These are phyloP conservation scores for Penicillium paxilli DNA, from an alignment of 495 filamentous ascomycete species.

Conservation along the genomic window DNA sequence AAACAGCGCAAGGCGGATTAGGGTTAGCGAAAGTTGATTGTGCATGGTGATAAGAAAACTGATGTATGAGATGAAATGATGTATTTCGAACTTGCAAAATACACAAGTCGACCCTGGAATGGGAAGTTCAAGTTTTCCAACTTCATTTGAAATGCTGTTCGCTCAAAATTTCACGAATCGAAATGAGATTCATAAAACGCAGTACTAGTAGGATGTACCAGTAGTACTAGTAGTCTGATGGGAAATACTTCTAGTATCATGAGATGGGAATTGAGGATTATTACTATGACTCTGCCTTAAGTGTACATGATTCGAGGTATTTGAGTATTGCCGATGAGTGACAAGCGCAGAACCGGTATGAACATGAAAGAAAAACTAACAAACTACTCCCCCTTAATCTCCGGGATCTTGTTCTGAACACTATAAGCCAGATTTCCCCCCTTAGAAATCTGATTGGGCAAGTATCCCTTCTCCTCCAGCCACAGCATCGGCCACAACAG, in stretches of 20 bases:
- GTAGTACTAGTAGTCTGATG: no score
- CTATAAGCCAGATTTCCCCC: conserved; percentile 30
- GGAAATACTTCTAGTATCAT: no score
- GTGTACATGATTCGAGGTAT: background rate
- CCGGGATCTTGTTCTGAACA: conserved; percentile 23
- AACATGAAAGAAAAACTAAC: background rate
- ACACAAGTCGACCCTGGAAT: no score
- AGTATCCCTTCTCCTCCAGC: conserved; percentile 41
- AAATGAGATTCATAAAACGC: no score
- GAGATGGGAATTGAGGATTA: no score
- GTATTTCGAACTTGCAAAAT: background rate
- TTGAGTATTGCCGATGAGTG: no score
- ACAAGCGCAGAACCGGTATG: background rate
- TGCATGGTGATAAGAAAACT: background rate
- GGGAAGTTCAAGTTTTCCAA: no score
- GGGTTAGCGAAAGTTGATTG: background rate
- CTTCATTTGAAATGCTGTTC: no score
- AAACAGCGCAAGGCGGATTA: conserved; percentile 28
- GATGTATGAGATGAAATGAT: background rate
- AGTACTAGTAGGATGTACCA: no score
- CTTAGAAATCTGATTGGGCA: conserved; percentile 20
- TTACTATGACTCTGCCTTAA: background rate
- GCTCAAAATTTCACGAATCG: no score
- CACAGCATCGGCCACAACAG: conserved; percentile 54
- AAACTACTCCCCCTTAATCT: conserved; percentile 20